Evolutionary conservation across 495 filamentous ascomycete species (phyloP).

Genomic region (Penicillium lagena): DNA sequence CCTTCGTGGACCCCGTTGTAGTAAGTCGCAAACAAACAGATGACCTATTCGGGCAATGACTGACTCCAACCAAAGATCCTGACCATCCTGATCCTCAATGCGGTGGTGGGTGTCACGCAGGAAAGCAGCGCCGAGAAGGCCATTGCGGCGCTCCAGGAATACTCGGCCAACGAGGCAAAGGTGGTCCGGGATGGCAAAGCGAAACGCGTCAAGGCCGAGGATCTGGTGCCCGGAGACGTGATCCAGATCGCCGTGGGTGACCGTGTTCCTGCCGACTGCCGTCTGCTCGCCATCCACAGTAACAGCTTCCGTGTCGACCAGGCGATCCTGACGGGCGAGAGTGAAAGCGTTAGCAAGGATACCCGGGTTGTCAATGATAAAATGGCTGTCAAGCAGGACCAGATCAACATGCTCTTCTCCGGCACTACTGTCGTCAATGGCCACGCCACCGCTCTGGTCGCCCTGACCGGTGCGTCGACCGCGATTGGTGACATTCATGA

Average conservation of each 20-base stretch:
- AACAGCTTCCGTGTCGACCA: constrained; percentile 97
- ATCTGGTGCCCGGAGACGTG: constrained; percentile 93
- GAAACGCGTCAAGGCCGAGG: constrained; percentile 80
- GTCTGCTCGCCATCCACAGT: constrained; percentile 84
- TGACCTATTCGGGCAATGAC: neutral
- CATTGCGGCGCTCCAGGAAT: constrained; percentile 97
- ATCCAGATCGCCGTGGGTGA: constrained; percentile 87
- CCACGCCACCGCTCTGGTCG: constrained; percentile 86
- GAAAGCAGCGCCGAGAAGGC: constrained; percentile 98
- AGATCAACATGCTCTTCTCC: constrained; percentile 96
- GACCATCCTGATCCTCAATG: constrained; percentile 94
- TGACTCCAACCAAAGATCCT: constrained; percentile 57
- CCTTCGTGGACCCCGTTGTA: constrained; percentile 96
- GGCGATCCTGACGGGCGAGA: constrained; percentile 96
- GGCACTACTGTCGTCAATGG: constrained; percentile 96
- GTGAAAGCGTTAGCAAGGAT: constrained; percentile 93
- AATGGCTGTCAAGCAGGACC: constrained; percentile 94
- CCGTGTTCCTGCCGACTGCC: constrained; percentile 93
- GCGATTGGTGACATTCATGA: constrained; percentile 99
- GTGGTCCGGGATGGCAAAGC: constrained; percentile 74
- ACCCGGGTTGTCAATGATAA: constrained; percentile 60
- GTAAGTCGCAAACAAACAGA: constrained; percentile 42
- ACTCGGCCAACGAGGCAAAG: constrained; percentile 96
- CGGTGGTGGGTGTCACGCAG: constrained; percentile 95
- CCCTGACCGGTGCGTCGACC: constrained; percentile 82